phyloP scores from a whole-genome alignment of 306 rosid species.

The Sicyos edulis region DNA sequence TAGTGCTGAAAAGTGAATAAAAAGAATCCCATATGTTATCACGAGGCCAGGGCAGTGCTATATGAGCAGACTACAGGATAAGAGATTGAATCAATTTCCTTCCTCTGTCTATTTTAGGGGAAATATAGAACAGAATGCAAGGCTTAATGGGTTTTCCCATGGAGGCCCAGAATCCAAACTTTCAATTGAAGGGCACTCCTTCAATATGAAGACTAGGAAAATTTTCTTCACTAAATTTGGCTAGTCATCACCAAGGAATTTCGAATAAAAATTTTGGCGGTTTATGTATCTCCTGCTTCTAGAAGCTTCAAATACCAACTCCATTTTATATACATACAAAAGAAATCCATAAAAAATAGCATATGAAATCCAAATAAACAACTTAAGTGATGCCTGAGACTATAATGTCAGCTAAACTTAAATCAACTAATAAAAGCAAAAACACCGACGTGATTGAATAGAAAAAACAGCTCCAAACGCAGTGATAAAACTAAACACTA shows the following conservation, averaged over 20 bases:
- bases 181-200: not conserved
- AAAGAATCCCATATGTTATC: too few species aligned
- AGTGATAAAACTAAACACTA: not conserved
- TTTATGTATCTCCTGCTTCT: too few species aligned
- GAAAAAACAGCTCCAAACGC: not conserved
- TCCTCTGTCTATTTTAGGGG: not conserved
- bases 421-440: not conserved
- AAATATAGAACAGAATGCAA: not conserved
- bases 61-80: not conserved
- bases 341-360: not conserved
- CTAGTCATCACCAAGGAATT: not conserved
- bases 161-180: not conserved
- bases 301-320: not conserved
- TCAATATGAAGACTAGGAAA: not conserved
- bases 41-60: too few species aligned
- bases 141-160: not conserved
- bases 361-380: not conserved
- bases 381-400: not conserved
- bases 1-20: too few species aligned
- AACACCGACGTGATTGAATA: not conserved
- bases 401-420: not conserved
- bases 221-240: not conserved
- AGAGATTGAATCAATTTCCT: not conserved
- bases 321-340: not conserved
- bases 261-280: not conserved